A percentile compares a stretch with the other conserved stretches of the same genome.
Evolutionary conservation across 352 stramenopile species (phyloP).

Genomic region (Phytophthora rubi): DNA sequence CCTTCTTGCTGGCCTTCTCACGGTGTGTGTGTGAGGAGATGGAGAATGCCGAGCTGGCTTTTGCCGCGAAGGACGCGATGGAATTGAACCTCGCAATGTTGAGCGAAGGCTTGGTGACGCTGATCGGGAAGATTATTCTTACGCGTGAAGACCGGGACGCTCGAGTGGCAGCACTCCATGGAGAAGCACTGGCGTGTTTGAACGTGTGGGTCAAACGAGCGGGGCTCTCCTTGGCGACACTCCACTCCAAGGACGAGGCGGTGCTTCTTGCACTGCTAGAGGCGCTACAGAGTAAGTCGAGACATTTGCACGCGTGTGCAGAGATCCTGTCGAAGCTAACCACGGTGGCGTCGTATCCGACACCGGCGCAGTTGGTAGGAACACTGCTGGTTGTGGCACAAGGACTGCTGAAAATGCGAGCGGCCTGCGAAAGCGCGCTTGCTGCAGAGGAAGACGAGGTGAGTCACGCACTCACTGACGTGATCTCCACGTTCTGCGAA

Average conservation of each 20-base stretch:
- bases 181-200: slow-evolving; percentile 63
- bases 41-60: slow-evolving; percentile 64
- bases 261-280: slow-evolving; percentile 55
- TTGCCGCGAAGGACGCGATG: slow-evolving; percentile 69
- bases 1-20: slow-evolving; percentile 62
- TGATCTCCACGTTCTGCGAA: slow-evolving; percentile 73
- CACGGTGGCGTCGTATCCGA: slow-evolving; percentile 64
- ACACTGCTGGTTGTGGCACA: slow-evolving; percentile 51
- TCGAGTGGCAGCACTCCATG: slow-evolving; percentile 45
- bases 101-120: slow-evolving; percentile 49
- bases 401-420: slow-evolving; percentile 52
- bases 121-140: slow-evolving; percentile 60
- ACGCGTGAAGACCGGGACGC: slow-evolving; percentile 38
- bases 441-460: slow-evolving; percentile 59
- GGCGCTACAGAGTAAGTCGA: slow-evolving; percentile 55
- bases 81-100: slow-evolving; percentile 55
- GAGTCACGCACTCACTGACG: slow-evolving; percentile 63
- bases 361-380: slow-evolving; percentile 47
- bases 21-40: slow-evolving; percentile 76
- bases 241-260: slow-evolving; percentile 51
- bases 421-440: slow-evolving; percentile 58
- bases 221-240: slow-evolving; percentile 58
- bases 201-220: slow-evolving; percentile 64
- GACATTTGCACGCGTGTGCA: slow-evolving; percentile 49
- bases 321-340: slow-evolving; percentile 71